A percentile compares a stretch with the other conserved stretches of the same genome.
These are phyloP conservation scores for Hymenochaete sp. DNA, from an alignment of 1,284 basidiomycete genomes.

Conservation along the genomic window DNA sequence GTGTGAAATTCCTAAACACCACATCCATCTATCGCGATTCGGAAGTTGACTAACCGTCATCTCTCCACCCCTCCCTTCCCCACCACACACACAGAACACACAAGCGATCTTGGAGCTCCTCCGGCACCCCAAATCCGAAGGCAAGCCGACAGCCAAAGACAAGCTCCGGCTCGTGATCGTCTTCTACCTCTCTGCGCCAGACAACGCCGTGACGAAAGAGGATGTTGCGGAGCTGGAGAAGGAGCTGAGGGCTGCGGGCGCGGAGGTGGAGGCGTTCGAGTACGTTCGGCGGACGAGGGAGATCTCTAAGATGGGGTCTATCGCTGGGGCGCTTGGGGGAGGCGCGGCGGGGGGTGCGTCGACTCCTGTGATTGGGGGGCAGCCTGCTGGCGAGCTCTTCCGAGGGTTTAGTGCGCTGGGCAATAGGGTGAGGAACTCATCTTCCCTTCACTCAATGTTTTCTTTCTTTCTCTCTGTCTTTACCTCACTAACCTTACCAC, in stretches of 20 bases:
- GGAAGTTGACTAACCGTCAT: slow-evolving; percentile 4
- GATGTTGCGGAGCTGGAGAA: slow-evolving; percentile 85
- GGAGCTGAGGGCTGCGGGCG: slow-evolving; percentile 74
- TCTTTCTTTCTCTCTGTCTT: background rate
- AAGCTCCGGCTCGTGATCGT: slow-evolving; percentile 91
- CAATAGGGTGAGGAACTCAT: slow-evolving; percentile 66
- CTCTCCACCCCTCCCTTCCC: too few relatives aligned
- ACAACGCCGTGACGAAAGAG: slow-evolving; percentile 74
- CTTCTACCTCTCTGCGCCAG: slow-evolving; percentile 84
- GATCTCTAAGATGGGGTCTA: slow-evolving; percentile 74
- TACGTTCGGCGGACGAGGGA: slow-evolving; percentile 92
- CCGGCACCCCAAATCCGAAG: slow-evolving; percentile 56
- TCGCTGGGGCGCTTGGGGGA: slow-evolving; percentile 42
- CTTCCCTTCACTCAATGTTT: too few relatives aligned
- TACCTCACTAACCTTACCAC: too few relatives aligned
- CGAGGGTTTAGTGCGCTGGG: slow-evolving; percentile 90
- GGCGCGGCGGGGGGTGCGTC: slow-evolving; percentile 49
- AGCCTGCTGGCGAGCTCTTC: slow-evolving; percentile 71
- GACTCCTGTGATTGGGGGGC: slow-evolving; percentile 68
- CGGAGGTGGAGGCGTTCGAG: slow-evolving; percentile 78
- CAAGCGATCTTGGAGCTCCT: slow-evolving; percentile 78
- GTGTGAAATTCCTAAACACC: background rate
- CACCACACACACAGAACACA: slow-evolving; percentile 54
- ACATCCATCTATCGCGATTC: background rate
- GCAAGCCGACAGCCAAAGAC: slow-evolving; percentile 67